Conservation (phyloP, 1,284 basidiomycete genomes). For the Pseudozyma pruni region DNA sequence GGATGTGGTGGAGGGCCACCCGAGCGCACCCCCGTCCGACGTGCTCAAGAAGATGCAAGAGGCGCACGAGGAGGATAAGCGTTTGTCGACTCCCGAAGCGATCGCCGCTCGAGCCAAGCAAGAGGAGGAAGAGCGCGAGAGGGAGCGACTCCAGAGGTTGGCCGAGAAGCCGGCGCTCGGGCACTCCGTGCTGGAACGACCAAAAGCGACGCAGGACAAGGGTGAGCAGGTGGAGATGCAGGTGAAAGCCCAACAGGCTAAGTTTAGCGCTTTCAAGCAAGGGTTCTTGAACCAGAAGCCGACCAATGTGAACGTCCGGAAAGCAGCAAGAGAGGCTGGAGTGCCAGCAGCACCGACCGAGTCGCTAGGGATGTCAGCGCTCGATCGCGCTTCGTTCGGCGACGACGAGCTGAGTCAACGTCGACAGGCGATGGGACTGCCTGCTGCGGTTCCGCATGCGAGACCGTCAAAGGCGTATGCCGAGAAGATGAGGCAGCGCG, state of each 20-base stretch:
- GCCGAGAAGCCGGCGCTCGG: slow-evolving; percentile 39
- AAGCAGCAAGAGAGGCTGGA: slow-evolving; percentile 1
- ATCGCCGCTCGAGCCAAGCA: slow-evolving; percentile 26
- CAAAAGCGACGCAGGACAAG: slow-evolving; percentile 1
- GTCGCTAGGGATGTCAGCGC: slow-evolving; percentile 59
- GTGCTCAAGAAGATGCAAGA: slow-evolving; percentile 45
- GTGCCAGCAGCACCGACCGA: slow-evolving; percentile 32
- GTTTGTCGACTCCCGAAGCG: slow-evolving; percentile 27
- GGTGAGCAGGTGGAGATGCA: slow-evolving; percentile 3
- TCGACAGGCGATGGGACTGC: slow-evolving; percentile 49
- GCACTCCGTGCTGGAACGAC: slow-evolving; percentile 36
- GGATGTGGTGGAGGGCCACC: slow-evolving; percentile 59
- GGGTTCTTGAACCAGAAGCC: slow-evolving; percentile 55
- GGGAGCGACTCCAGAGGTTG: slow-evolving; percentile 13
- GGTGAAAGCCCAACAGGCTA: slow-evolving; percentile 27
- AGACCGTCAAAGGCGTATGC: slow-evolving; percentile 65
- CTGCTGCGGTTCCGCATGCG: slow-evolving; percentile 61
- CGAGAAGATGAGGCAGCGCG: slow-evolving; percentile 48
- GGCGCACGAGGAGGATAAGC: slow-evolving; percentile 32
- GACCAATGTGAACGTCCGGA: neutral
- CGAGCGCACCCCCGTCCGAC: slow-evolving; percentile 42
- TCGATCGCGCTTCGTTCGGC: slow-evolving; percentile 51
- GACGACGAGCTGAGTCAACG: slow-evolving; percentile 47
- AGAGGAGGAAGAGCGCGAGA: slow-evolving; percentile 29
- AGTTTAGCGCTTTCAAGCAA: slow-evolving; percentile 57